Percentiles rank a stretch among this genome's conserved stretches.
These are phyloP conservation scores for Ceratobasidium sp. DNA, from an alignment of 1,284 basidiomycete species.

Conservation along the genomic window DNA sequence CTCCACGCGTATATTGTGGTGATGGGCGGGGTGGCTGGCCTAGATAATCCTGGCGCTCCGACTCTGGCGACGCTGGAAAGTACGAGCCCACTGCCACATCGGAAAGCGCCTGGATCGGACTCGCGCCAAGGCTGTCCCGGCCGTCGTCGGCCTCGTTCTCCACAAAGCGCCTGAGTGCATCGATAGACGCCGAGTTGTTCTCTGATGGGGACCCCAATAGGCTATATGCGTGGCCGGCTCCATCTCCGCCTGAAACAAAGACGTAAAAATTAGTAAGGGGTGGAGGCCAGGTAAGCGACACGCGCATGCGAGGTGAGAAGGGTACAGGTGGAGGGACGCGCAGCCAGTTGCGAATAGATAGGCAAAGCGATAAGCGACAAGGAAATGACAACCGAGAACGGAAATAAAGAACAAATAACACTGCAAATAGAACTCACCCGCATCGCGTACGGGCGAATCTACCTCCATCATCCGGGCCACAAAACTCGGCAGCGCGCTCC, in stretches of 20 bases:
- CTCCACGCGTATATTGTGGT: neutral
- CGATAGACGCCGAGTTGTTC: constrained; percentile 9
- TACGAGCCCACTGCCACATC: constrained; percentile 10
- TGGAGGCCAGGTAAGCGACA: no score
- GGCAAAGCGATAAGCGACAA: no score
- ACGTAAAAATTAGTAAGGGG: neutral
- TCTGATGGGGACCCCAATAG: constrained; percentile 23
- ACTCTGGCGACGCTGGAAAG: constrained; percentile 2
- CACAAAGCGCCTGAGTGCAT: constrained; percentile 26
- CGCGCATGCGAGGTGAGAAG: no score
- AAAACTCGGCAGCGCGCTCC: constrained; percentile 28
- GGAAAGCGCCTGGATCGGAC: neutral
- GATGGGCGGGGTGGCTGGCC: no score
- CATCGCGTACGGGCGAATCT: constrained; percentile 33
- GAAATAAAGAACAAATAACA: no score
- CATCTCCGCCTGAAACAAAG: neutral
- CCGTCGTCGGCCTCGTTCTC: neutral
- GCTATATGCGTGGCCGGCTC: constrained; percentile 4
- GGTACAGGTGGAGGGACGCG: no score
- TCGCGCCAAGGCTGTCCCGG: neutral
- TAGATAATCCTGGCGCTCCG: neutral
- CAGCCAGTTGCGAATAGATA: no score
- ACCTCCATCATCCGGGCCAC: constrained; percentile 35
- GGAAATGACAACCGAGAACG: no score
- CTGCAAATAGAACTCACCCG: constrained; percentile 1